A percentile compares a stretch with the other conserved stretches of the same genome.
Conservation (phyloP, 2,329 filamentous ascomycete species). For the Talaromyces piceae region DNA sequence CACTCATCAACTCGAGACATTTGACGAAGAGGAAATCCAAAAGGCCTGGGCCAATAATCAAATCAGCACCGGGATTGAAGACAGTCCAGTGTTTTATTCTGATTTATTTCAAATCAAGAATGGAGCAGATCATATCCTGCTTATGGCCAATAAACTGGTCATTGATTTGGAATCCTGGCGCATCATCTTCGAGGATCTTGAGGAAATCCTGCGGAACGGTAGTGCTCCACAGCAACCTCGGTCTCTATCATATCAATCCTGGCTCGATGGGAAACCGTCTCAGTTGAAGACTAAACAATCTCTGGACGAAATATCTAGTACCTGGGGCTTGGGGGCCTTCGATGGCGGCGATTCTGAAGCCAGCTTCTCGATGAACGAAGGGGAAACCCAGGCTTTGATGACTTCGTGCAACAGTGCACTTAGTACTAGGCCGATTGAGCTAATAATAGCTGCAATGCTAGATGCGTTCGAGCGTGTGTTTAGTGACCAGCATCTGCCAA, state of each 20-base stretch:
- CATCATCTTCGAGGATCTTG: conserved; percentile 8
- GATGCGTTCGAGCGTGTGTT: conserved; percentile 52
- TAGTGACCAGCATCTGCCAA: conserved; percentile 44
- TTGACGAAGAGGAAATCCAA: neutral
- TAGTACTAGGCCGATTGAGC: conserved; percentile 10
- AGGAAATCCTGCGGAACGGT: neutral
- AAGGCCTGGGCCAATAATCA: neutral
- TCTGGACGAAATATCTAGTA: neutral
- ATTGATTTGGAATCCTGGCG: conserved; percentile 8
- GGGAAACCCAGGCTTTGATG: neutral
- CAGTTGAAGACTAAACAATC: neutral
- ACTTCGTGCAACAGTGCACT: conserved; percentile 9
- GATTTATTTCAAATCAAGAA: neutral
- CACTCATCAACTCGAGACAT: neutral
- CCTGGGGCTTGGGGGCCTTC: neutral
- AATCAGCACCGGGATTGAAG: neutral
- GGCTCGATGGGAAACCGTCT: neutral
- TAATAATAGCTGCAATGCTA: conserved; percentile 43
- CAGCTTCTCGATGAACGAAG: neutral
- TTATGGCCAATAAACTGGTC: conserved; percentile 2
- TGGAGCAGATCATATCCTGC: neutral
- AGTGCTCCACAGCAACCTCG: neutral
- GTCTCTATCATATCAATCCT: neutral
- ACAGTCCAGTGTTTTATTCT: neutral
- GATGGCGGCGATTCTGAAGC: neutral